Base-by-base conservation (phyloP, 345 rosid genomes). In the Orychophragmus violaceus region DNA sequence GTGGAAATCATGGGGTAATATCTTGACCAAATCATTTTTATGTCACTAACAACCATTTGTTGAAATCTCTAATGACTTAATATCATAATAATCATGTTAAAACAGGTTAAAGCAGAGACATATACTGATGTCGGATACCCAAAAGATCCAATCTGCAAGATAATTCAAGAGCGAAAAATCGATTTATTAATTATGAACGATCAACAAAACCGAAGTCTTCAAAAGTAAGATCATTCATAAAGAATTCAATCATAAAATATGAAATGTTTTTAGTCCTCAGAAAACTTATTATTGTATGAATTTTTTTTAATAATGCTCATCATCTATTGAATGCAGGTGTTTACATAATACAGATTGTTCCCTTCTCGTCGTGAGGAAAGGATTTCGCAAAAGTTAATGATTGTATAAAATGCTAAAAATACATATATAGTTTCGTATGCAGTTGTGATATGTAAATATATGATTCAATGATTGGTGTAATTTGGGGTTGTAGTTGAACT, bases 21-120 rank as follows among this genome's bases (percentile, higher is more conserved):
- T 23, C 17, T 35, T 59, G 2, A 54, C 2, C 6, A 62, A 45
- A 27, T 67, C 69, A 27, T 64, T 11, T 52, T 33, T 11, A 6
- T 8, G 25, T 28, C 59, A 52, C 41, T 9, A 28, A 21, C 32
- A 29, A 32, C 63, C 6, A 59, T 61, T 16, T 19, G 13, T 49
- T 66, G 11, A 21, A 22, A 55, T 14, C 18, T 37, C n/a, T n/a
- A n/a, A n/a, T n/a, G n/a, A n/a, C n/a, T 30, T 39, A 37, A 8
- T 35, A 19, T 56, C 6, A 25, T 46, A n/a, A 13, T 19, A 22
- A 30, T 23, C 21, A 68, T 49, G 35, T 32, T 19, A 7, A 6
- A 28, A 10, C 76, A 83, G 87, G 63, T 80, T 14, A 69, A 76
- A 46, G 81, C 72, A 52, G 87, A 78, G 76, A 75, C 80, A 48